Evolutionary conservation across 2,329 filamentous ascomycete genomes (phyloP).

Genomic region (Neofusicoccum ribis): DNA sequence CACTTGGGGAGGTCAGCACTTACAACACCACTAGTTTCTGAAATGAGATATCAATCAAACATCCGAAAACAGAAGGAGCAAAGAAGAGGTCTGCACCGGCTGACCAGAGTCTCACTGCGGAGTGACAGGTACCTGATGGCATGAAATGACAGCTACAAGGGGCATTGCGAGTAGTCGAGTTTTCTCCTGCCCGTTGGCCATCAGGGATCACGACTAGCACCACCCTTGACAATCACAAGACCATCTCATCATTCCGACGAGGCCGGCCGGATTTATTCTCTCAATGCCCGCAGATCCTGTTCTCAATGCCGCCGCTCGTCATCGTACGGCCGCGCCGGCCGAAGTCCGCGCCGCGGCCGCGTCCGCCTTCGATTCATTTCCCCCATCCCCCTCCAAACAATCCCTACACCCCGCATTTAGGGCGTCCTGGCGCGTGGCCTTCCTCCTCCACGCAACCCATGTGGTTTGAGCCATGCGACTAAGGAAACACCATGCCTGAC

Average conservation of each 20-base stretch:
- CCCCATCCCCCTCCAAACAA: background rate
- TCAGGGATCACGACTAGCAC: background rate
- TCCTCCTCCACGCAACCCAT: background rate
- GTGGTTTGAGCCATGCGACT: too few relatives aligned
- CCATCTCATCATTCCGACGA: background rate
- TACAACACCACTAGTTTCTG: constrained; percentile 2
- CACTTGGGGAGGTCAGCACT: background rate
- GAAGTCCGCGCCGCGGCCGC: too few relatives aligned
- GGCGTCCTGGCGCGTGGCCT: background rate
- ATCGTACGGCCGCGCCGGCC: background rate
- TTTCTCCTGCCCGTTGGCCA: background rate
- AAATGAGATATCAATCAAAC: constrained; percentile 13
- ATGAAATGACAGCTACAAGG: background rate
- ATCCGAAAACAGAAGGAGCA: background rate
- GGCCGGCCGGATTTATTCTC: background rate
- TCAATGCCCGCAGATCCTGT: background rate
- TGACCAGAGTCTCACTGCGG: background rate
- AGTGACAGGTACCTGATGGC: background rate
- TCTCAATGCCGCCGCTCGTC: background rate
- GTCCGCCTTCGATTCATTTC: background rate
- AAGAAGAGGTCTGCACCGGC: background rate
- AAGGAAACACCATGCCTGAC: too few relatives aligned
- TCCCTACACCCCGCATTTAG: background rate
- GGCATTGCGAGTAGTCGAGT: background rate
- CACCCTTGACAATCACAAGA: constrained; percentile 4